phyloP scores from a whole-genome alignment of 176 grass and related monocot genomes.

The Rhipidocladum racemiflorum region DNA sequence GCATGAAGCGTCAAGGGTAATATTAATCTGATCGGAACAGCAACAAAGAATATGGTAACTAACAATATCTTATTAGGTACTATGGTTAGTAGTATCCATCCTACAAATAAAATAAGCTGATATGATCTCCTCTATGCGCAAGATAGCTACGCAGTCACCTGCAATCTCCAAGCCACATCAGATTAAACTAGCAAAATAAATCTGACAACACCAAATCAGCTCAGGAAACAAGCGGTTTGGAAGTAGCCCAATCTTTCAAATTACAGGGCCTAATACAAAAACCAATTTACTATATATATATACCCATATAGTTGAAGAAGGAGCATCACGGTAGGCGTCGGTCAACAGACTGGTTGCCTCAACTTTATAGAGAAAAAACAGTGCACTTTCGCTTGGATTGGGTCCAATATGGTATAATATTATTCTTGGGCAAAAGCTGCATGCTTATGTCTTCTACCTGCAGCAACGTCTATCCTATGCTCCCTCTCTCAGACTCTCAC shows the following conservation, averaged over 20 bases:
- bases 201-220: not conserved
- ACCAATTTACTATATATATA: not conserved
- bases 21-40: not conserved
- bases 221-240: not conserved
- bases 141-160: constrained; percentile 9
- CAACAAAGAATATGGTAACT: not conserved
- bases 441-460: not conserved
- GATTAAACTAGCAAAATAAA: constrained; percentile 11
- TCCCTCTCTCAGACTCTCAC: not conserved
- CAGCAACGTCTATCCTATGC: constrained; percentile 13
- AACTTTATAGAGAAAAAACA: not conserved
- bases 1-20: not conserved
- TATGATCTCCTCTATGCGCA: not conserved
- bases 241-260: not conserved
- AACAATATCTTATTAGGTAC: not conserved
- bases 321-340: constrained; percentile 14
- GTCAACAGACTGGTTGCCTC: not conserved
- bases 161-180: constrained; percentile 13
- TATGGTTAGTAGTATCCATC: not conserved
- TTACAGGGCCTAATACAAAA: not conserved
- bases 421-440: constrained; percentile 18
- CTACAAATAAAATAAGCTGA: constrained; percentile 20
- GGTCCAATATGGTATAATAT: not conserved
- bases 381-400: not conserved
- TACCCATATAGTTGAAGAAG: not conserved